Evolutionary conservation across 2,329 filamentous ascomycete species (phyloP).

Genomic region (Xylaria sp.): DNA sequence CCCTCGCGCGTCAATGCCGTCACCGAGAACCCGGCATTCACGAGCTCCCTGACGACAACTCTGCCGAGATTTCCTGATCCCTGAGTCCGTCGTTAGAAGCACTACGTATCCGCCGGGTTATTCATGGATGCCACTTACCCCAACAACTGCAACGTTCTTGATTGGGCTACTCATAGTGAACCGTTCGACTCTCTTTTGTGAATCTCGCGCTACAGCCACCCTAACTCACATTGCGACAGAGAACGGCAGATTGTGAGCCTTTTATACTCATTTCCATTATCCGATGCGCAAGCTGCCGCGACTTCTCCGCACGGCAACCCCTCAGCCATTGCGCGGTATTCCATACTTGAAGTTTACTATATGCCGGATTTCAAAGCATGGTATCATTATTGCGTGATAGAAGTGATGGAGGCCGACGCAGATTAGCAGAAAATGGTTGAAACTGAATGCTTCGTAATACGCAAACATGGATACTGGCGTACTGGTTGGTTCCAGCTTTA

Average conservation of each 20-base stretch:
- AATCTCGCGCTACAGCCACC: background rate
- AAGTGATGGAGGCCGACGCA: background rate
- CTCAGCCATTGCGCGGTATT: no score
- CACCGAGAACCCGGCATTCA: constrained; percentile 56
- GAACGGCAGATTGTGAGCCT: constrained; percentile 3
- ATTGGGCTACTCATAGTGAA: constrained; percentile 40
- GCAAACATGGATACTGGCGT: background rate
- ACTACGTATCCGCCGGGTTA: constrained; percentile 5
- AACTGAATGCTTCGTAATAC: background rate
- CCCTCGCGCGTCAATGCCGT: constrained; percentile 61
- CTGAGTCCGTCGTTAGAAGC: constrained; percentile 37
- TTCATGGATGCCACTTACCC: constrained; percentile 39
- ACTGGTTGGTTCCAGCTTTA: background rate
- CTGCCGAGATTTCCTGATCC: constrained; percentile 50
- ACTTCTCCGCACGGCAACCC: constrained; percentile 14
- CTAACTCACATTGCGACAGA: background rate
- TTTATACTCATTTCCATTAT: constrained; percentile 22
- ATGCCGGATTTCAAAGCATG: constrained; percentile 28
- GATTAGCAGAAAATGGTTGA: background rate
- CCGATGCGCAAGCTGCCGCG: background rate
- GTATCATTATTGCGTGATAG: constrained; percentile 32
- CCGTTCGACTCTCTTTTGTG: background rate
- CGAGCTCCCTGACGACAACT: constrained; percentile 45
- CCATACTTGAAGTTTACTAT: constrained; percentile 2
- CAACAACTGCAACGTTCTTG: constrained; percentile 43